Evolutionary conservation across 495 filamentous ascomycete species (phyloP), one percentile per base, ranked within the genome.

Genomic region (Xylaria acuta): DNA sequence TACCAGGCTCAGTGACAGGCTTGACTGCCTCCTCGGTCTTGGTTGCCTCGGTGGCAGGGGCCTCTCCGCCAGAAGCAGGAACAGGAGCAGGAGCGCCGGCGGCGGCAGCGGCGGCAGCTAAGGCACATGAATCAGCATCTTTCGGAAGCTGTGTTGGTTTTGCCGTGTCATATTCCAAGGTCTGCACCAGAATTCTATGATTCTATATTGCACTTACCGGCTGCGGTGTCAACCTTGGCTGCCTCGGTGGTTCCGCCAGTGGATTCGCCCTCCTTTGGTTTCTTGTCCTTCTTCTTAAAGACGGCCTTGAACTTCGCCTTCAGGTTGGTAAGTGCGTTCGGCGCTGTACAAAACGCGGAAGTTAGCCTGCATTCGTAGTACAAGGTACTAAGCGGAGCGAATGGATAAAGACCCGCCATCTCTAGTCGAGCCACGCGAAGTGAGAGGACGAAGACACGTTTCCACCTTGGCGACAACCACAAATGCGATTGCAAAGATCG

Each of bases 301-400:
- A 89, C 75, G 69, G 85, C 86, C 75, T 86, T 86, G 79, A 91
- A 84, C 77, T 90, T 91, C 66, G 76, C 75, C 81, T 83, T 84
- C 59, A 84, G 58, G 64, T 79, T 77, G 67, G 66, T 64, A 38
- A 84, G 67, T 38, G 77, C 77, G 53, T 79, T 78, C 36, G 74
- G 74, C 47, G 82, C 82, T 84, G 65, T 67, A 51, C 43, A 56
- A 18, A 27, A 65, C n/a, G 69, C 58, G 45, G 38, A 64, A 34
- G 69, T 79, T 72, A 79, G 77, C 41, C 63, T 64, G 53, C 22
- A 51, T 69, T 73, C 56, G 56, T 40, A 20, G 70, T 51, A 68
- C 32, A 43, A 72, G n/a, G 32, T 64, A 49, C 58, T 22, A 63
- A 63, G 25, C 40, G 60, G 12, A 47, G 63, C n/a, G 40, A 45